Conservation (phyloP, 129 eudicot species). For the Cynara cardunculus region DNA sequence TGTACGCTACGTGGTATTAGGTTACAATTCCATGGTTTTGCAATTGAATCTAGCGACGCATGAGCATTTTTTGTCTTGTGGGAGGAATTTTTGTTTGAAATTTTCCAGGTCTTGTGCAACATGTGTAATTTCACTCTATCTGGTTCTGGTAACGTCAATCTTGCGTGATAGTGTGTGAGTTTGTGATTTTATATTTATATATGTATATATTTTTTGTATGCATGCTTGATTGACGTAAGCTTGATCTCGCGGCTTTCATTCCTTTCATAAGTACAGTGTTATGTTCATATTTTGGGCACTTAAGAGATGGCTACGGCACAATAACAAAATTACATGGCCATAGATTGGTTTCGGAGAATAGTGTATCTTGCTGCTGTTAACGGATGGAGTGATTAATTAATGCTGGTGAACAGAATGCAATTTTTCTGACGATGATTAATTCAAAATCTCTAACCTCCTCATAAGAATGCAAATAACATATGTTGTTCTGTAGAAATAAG, state of each 20-base stretch:
- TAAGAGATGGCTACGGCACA: background rate
- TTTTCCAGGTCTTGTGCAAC: background rate
- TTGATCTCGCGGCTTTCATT: background rate
- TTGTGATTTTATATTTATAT: background rate
- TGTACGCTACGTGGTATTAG: background rate
- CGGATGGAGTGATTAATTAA: background rate
- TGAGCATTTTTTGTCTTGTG: background rate
- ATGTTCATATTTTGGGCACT: background rate
- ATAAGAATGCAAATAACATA: background rate
- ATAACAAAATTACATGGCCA: background rate
- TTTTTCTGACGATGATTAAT: background rate
- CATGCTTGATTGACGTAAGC: background rate
- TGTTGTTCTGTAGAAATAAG: background rate
- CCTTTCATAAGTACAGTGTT: background rate
- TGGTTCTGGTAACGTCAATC: background rate
- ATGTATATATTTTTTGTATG: background rate
- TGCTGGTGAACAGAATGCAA: background rate
- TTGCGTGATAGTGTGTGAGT: background rate
- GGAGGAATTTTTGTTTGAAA: background rate
- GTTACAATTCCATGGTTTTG: background rate
- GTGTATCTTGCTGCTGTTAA: background rate
- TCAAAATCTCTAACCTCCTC: background rate
- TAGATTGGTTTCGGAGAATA: background rate
- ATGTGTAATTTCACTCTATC: background rate
- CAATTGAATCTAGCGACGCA: background rate